Evolutionary conservation across 176 grass and related monocot species (phyloP).

Genomic region (Eleusine coracana): DNA sequence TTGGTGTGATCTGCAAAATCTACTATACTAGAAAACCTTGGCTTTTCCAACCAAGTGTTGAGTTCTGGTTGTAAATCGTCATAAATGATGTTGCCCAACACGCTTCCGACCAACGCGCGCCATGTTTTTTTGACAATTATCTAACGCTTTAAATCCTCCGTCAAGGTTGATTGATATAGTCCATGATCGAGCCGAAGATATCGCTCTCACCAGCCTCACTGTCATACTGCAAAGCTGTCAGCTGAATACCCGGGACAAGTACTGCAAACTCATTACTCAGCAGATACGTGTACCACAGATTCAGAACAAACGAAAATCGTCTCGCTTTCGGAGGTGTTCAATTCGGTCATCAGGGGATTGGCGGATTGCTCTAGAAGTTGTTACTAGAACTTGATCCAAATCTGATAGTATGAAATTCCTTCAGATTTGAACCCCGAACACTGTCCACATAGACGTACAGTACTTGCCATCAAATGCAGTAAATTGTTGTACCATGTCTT

Average conservation of each 20-base stretch:
- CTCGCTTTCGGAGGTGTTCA: not conserved
- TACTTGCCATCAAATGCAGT: not conserved
- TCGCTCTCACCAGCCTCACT: not conserved
- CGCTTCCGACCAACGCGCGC: slow-evolving; percentile 7
- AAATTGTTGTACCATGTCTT: no score
- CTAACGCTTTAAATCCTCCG: not conserved
- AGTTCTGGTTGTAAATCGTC: not conserved
- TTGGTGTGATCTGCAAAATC: slow-evolving; percentile 12
- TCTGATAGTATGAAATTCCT: no score
- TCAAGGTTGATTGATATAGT: not conserved
- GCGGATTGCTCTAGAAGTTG: not conserved
- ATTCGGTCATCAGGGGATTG: slow-evolving; percentile 1
- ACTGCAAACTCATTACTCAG: not conserved
- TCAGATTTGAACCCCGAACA: not conserved
- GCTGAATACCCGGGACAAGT: not conserved
- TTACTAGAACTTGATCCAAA: not conserved
- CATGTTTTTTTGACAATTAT: not conserved
- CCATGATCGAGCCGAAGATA: not conserved
- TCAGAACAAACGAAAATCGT: not conserved
- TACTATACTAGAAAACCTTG: not conserved
- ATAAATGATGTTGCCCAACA: slow-evolving; percentile 7
- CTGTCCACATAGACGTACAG: no score
- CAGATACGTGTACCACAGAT: not conserved
- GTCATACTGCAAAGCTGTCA: not conserved
- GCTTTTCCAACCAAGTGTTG: not conserved